Conservation (phyloP, 495 filamentous ascomycete species). For the Talaromyces ruber region DNA sequence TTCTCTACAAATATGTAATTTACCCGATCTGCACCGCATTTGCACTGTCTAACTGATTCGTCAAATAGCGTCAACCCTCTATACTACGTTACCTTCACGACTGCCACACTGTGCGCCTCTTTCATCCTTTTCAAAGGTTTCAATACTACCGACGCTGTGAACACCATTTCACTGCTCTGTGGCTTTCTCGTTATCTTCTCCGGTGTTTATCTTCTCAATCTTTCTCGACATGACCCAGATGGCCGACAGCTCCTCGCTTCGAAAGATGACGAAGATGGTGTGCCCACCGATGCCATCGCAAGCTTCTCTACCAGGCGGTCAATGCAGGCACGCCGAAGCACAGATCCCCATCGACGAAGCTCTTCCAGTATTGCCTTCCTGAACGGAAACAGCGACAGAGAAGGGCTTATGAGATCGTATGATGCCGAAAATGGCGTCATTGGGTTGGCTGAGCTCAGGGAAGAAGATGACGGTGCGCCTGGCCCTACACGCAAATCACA, state of each 20-base stretch:
- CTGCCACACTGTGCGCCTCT: constrained; percentile 84
- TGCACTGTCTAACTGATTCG: constrained; percentile 8
- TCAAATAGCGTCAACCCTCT: constrained; percentile 83
- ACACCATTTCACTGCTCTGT: constrained; percentile 85
- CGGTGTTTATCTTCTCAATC: constrained; percentile 93
- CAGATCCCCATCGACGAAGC: constrained; percentile 43
- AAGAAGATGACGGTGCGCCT: constrained; percentile 56
- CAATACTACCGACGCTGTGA: constrained; percentile 89
- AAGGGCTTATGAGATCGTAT: constrained; percentile 76
- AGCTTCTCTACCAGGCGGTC: constrained; percentile 78
- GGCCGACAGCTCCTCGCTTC: constrained; percentile 59
- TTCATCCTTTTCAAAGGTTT: constrained; percentile 98
- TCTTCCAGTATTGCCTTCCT: constrained; percentile 48
- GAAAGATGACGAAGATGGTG: constrained; percentile 52
- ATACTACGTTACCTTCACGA: constrained; percentile 99
- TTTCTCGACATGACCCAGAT: constrained; percentile 83
- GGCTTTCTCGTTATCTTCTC: constrained; percentile 97
- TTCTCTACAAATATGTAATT: constrained; percentile 94
- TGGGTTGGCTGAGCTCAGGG: constrained; percentile 59
- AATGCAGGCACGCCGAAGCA: constrained; percentile 81
- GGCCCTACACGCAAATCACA: constrained; percentile 29
- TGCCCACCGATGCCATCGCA: constrained; percentile 87
- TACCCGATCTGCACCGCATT: constrained; percentile 11
- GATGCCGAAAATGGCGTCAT: constrained; percentile 65
- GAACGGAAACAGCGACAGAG: constrained; percentile 50